Percentiles rank a stretch among this genome's conserved stretches.
Conservation (phyloP, 345 rosid species). For the Eucalyptus paniculata region DNA sequence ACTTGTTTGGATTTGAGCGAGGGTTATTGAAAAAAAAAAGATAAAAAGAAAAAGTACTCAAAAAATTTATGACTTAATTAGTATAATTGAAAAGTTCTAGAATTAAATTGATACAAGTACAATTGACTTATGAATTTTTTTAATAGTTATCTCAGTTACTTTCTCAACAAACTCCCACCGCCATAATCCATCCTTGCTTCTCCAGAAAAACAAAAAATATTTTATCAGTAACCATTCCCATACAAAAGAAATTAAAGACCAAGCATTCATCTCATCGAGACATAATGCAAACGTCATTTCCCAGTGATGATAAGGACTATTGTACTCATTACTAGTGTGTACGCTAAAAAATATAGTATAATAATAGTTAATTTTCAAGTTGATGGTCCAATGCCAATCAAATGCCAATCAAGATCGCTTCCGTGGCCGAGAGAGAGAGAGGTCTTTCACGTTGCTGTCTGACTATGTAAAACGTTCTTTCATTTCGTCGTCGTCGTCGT, state of each 20-base stretch:
- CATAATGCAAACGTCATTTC: neutral
- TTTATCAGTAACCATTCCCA: neutral
- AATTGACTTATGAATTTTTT: too few relatives aligned
- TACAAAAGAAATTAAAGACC: neutral
- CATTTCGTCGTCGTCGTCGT: neutral
- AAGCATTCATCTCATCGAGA: neutral
- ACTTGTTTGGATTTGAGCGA: rapidly evolving
- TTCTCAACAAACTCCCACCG: neutral
- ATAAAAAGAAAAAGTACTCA: too few relatives aligned
- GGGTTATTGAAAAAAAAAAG: too few relatives aligned
- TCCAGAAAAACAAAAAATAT: neutral
- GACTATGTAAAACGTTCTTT: neutral
- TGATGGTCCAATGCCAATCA: neutral
- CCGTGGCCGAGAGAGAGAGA: neutral
- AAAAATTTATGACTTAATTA: too few relatives aligned
- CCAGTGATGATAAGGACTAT: neutral
- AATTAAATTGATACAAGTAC: too few relatives aligned
- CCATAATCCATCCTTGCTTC: neutral
- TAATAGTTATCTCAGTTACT: neutral
- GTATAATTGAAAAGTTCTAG: too few relatives aligned
- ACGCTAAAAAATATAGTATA: neutral
- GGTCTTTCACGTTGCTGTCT: neutral
- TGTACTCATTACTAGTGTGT: neutral
- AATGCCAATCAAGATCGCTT: neutral
- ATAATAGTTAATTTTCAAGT: neutral